Conservation (phyloP, 2,329 filamentous ascomycete genomes). For the Pestalotiopsis sp. region DNA sequence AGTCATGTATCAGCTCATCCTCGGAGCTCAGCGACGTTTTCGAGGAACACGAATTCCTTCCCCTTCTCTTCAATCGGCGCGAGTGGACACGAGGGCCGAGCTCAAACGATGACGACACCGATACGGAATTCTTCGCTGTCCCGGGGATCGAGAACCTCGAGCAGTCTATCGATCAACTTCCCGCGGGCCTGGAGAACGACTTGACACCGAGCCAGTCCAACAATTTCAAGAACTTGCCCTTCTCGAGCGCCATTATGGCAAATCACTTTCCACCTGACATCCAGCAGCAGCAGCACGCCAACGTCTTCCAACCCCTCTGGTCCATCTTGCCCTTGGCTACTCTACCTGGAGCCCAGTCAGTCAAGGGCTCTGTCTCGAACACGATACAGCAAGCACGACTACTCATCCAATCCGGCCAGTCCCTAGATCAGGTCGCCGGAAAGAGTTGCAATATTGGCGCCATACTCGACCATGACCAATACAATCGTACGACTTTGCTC, state of each 20-base stretch:
- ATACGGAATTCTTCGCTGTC: neutral
- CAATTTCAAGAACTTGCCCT: constrained; percentile 2
- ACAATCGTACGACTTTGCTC: neutral
- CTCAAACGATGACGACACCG: neutral
- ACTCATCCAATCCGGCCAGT: neutral
- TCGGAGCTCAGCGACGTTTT: neutral
- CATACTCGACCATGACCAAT: neutral
- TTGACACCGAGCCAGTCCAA: neutral
- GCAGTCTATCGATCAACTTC: neutral
- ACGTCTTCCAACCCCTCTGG: constrained; percentile 1
- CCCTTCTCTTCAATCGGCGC: constrained; percentile 4
- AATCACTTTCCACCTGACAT: constrained; percentile 1
- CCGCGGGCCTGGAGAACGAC: neutral
- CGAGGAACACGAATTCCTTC: neutral
- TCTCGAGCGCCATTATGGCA: constrained; percentile 3
- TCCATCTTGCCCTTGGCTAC: constrained; percentile 4
- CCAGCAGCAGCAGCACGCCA: constrained; percentile 4
- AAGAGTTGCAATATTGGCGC: constrained; percentile 5
- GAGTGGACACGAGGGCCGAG: neutral
- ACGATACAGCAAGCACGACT: neutral
- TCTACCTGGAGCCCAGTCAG: neutral
- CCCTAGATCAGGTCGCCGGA: neutral
- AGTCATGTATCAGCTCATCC: neutral
- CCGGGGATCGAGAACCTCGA: neutral
- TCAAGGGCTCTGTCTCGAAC: neutral